Conservation (phyloP, 345 rosid species). For the Populus tremula region DNA sequence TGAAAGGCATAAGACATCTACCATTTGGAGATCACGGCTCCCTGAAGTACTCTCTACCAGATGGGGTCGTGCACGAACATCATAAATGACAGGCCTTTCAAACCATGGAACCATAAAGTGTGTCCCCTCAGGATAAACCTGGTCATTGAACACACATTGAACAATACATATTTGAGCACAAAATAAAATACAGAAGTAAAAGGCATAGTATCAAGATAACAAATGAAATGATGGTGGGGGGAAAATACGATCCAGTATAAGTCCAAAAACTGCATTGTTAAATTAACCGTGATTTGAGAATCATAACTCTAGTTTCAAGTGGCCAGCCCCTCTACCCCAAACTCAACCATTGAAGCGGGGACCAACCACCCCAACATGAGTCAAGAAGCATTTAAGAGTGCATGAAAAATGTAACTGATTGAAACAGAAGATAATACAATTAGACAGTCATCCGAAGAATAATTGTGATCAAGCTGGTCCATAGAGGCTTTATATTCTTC, state of each 20-base stretch:
- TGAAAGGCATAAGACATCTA: conserved; percentile 18
- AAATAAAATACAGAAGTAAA: not conserved
- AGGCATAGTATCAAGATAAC: not conserved
- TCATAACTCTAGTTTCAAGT: not conserved
- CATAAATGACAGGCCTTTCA: conserved; percentile 87
- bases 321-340: not conserved
- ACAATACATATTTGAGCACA: not conserved
- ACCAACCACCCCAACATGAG: not conserved
- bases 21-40: conserved; percentile 97
- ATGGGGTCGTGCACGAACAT: conserved; percentile 90
- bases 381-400: not conserved
- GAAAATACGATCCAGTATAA: not conserved
- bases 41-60: conserved; percentile 89
- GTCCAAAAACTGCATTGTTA: not conserved
- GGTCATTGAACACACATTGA: conserved; percentile 7
- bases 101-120: conserved; percentile 90
- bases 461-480: not conserved
- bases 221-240: not conserved
- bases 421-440: not conserved
- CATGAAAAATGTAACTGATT: not conserved
- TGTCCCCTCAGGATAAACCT: conserved; percentile 96
- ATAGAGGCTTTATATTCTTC: not conserved
- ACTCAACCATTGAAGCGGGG: not conserved
- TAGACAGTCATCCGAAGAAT: not conserved
- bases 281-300: not conserved